Conservation (phyloP, 2,329 filamentous ascomycete species). For the Aspergillus pseudoterreus region DNA sequence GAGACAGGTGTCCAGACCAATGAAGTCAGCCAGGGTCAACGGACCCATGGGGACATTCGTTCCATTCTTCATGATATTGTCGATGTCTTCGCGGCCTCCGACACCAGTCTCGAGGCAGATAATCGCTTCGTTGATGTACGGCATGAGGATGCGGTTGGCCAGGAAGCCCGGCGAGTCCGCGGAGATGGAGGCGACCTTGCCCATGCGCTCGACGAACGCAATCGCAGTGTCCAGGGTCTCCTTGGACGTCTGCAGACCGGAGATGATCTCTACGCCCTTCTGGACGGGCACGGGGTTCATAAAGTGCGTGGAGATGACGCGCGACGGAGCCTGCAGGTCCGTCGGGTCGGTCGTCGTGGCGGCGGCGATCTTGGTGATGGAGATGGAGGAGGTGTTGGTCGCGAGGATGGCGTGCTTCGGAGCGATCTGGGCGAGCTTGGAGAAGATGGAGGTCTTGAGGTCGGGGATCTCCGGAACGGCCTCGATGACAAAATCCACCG, state of each 20-base stretch:
- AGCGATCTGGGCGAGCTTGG: constrained; percentile 74
- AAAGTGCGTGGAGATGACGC: constrained; percentile 94
- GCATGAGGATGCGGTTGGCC: constrained; percentile 96
- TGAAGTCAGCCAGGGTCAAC: constrained; percentile 89
- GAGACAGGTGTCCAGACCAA: constrained; percentile 91
- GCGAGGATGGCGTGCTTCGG: constrained; percentile 84
- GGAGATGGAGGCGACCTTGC: constrained; percentile 83
- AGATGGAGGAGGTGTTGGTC: constrained; percentile 98
- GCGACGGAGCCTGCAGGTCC: constrained; percentile 75
- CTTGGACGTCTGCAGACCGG: constrained; percentile 83
- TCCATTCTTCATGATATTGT: constrained; percentile 98
- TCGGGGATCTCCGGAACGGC: constrained; percentile 88
- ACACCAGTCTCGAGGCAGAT: constrained; percentile 94
- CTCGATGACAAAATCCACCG: constrained; percentile 96
- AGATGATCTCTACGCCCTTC: constrained; percentile 97
- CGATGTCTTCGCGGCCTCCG: constrained; percentile 84
- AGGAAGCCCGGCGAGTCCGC: constrained; percentile 91
- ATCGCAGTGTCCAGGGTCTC: constrained; percentile 78
- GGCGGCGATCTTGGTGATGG: constrained; percentile 92
- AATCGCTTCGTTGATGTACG: constrained; percentile 97
- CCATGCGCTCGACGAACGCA: constrained; percentile 85
- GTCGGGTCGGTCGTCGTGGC: constrained; percentile 74
- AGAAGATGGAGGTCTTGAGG: constrained; percentile 86
- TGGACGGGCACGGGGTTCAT: constrained; percentile 99
- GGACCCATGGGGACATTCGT: constrained; percentile 99